phyloP scores from a whole-genome alignment of 805 yeast genomes.

The Alloascoidea hylecoeti region DNA sequence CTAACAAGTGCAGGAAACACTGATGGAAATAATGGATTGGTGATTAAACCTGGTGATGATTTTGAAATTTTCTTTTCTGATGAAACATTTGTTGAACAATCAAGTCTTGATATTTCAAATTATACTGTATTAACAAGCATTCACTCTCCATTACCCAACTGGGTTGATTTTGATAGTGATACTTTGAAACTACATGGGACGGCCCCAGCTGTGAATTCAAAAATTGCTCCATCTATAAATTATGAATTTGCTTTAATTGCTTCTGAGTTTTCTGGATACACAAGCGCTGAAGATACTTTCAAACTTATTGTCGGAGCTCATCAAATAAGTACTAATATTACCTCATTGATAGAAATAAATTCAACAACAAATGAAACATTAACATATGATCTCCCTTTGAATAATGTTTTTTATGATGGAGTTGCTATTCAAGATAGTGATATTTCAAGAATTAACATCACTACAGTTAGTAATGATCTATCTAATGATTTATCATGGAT shows the following conservation, averaged over 20 bases:
- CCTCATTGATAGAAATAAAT: constrained; percentile 42
- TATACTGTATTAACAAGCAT: constrained; percentile 75
- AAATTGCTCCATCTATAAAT: constrained; percentile 73
- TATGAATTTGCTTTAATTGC: constrained; percentile 67
- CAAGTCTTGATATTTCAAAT: too few species aligned
- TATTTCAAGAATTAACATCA: constrained; percentile 35
- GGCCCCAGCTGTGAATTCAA: constrained; percentile 77
- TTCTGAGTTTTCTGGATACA: constrained; percentile 59
- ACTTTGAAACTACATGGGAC: constrained; percentile 66
- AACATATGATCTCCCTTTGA: constrained; percentile 43
- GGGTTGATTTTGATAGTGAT: constrained; percentile 60
- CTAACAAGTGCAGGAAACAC: constrained; percentile 57
- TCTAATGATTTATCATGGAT: constrained; percentile 30
- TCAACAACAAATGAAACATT: constrained; percentile 52
- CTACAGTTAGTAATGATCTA: constrained; percentile 34
- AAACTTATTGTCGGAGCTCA: constrained; percentile 80
- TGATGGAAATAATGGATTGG: constrained; percentile 63
- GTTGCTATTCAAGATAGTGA: constrained; percentile 28
- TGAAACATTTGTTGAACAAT: constrained; percentile 37
- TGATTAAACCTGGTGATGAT: constrained; percentile 52
- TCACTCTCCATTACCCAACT: constrained; percentile 80
- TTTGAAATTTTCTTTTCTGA: constrained; percentile 54
- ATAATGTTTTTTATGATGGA: constrained; percentile 55
- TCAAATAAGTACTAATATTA: constrained; percentile 51
- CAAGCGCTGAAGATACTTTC: constrained; percentile 61